Conservation (phyloP, 306 rosid species). For the Cicer cuneatum region DNA sequence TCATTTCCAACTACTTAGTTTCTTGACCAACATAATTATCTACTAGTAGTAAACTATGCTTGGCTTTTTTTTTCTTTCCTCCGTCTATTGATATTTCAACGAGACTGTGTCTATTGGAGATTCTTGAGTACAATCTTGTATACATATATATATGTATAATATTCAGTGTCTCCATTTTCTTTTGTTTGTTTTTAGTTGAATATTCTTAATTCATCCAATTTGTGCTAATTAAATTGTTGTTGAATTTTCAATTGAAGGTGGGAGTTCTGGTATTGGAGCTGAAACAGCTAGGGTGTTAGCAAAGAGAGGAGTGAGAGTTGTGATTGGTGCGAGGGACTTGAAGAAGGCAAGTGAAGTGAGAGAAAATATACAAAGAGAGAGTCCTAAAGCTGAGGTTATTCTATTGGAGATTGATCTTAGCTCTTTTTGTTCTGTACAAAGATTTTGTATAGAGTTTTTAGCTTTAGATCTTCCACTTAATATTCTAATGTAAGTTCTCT, state of each 20-base stretch:
- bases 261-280: slow-evolving; percentile 91
- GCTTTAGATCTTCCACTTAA: slow-evolving; percentile 79
- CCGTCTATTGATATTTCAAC: no score
- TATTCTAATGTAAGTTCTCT: slow-evolving; percentile 76
- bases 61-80: no score
- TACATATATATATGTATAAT: no score
- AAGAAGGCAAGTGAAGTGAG: slow-evolving; percentile 67
- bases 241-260: slow-evolving; percentile 57
- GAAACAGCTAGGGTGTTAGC: slow-evolving; percentile 93
- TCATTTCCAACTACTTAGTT: no score
- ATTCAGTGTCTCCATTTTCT: not conserved
- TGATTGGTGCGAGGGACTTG: slow-evolving; percentile 83
- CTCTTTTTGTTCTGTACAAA: slow-evolving; percentile 75
- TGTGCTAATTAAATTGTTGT: not conserved
- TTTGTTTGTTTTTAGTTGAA: not conserved
- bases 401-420: slow-evolving; percentile 82
- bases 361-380: slow-evolving; percentile 64
- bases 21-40: no score
- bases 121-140: no score
- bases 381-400: slow-evolving; percentile 72
- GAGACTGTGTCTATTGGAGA: no score
- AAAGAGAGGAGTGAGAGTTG: slow-evolving; percentile 90
- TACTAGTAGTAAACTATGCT: no score
- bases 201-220: not conserved
- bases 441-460: slow-evolving; percentile 76